Evolutionary conservation across 208 protist genomes (phyloP), one percentile per base, ranked within the genome.

Genomic region (Crithidia fasciculata): DNA sequence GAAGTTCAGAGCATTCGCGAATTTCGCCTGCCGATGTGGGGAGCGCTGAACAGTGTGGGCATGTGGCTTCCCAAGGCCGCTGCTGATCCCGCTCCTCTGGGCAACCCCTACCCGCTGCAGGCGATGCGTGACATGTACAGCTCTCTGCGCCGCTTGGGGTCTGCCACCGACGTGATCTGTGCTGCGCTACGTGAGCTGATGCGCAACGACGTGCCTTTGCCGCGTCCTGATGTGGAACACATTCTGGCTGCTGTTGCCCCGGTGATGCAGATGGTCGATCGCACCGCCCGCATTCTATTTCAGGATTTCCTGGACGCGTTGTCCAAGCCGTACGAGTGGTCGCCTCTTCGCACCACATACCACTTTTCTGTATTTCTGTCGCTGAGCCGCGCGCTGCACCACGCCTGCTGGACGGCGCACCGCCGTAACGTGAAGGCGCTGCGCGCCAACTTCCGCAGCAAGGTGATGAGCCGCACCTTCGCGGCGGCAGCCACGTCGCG

Each of bases 271-370:
- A 61, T 66, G 72, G 81, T 91, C 15, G 70, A 86, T 37, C 5
- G 13, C n/a, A 68, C 72, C 16, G 69, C 57, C 28, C 69, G 74
- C 6, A 19, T 73, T 15, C 71, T 88, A 9, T 65, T 91, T 67
- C 77, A 83, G 45, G 82, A 88, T 73, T 86, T 87, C 74, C 72
- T 89, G 16, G 72, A 83, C 63, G 79, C 87, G 5, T 39, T 88
- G n/a, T 68, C 78, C 3, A 47, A 19, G 50, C 84, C 87, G 16
- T 74, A 73, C 53, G 67, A 65, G 53, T 89, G 80, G 78, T 80
- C 77, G 4, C 55, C 72, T 2, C 37, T 63, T 13, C 4, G n/a
- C 2, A 68, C 84, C 5, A 83, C 82, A 10, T 60, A 55, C 0
- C 69, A 91, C 61, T 81, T 87, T 73, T 85, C 81, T 13, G 37